Conservation (phyloP, 805 yeast genomes). For the Teunomyces tritomae region DNA sequence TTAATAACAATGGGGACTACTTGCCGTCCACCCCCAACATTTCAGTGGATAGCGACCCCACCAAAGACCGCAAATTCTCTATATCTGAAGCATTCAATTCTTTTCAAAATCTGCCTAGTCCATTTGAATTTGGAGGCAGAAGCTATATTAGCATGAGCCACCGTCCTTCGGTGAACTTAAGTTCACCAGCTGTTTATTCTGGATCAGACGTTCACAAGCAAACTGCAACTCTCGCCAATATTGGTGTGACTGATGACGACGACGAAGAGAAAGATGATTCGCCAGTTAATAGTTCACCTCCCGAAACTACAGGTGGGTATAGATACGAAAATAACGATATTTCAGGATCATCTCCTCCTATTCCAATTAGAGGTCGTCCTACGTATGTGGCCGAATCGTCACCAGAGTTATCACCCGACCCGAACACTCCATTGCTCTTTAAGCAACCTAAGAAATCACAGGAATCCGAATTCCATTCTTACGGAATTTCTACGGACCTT, state of each 20-base stretch:
- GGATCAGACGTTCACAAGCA: slow-evolving; percentile 54
- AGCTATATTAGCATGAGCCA: slow-evolving; percentile 36
- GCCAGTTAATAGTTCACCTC: neutral
- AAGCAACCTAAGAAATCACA: slow-evolving; percentile 5
- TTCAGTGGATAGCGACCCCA: neutral
- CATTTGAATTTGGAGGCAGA: slow-evolving; percentile 36
- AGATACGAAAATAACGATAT: slow-evolving; percentile 3
- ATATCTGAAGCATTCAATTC: slow-evolving; percentile 14
- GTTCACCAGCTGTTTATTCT: slow-evolving; percentile 47
- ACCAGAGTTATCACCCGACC: slow-evolving; percentile 5
- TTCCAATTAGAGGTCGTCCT: slow-evolving; percentile 7
- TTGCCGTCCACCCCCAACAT: neutral
- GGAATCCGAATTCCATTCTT: neutral
- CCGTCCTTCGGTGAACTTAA: slow-evolving; percentile 22
- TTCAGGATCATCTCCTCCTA: slow-evolving; percentile 7
- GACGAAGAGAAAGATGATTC: slow-evolving; percentile 6
- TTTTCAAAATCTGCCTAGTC: slow-evolving; percentile 14
- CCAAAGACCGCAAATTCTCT: slow-evolving; percentile 9
- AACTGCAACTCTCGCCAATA: slow-evolving; percentile 54
- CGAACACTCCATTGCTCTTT: slow-evolving; percentile 13
- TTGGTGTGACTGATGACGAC: slow-evolving; percentile 47
- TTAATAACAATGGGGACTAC: neutral
- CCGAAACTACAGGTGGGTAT: slow-evolving; percentile 5
- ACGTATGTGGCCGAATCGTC: neutral
- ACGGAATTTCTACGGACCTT: slow-evolving; percentile 7